phyloP scores from a whole-genome alignment of 2,329 filamentous ascomycete genomes.

The Trichoderma endophyticum region DNA sequence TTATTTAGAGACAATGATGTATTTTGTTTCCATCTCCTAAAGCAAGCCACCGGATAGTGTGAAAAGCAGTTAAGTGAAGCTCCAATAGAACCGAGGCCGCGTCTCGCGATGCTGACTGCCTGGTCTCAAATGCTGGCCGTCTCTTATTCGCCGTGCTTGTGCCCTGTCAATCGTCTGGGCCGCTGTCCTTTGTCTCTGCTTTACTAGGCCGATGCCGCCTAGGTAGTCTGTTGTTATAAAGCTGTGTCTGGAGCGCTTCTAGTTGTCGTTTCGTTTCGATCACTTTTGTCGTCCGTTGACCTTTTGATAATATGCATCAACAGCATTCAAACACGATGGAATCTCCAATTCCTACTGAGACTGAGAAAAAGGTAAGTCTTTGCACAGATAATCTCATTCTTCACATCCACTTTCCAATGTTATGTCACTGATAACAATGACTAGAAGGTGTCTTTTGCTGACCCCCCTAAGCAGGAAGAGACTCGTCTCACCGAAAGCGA shows the following conservation, averaged over 20 bases:
- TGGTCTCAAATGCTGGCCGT: neutral
- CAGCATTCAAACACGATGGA: neutral
- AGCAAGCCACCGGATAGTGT: neutral
- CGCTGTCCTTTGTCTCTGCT: neutral
- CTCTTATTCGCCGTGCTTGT: neutral
- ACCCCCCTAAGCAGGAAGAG: neutral
- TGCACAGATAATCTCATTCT: neutral
- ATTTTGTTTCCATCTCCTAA: neutral
- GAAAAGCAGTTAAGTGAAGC: neutral
- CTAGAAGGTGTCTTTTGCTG: neutral
- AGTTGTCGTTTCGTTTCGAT: neutral
- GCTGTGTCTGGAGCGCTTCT: neutral
- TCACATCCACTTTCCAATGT: neutral
- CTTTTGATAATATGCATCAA: neutral
- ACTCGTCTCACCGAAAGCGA: neutral
- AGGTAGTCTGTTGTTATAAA: neutral
- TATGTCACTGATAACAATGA: neutral
- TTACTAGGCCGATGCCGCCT: neutral
- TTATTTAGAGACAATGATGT: constrained; percentile 4
- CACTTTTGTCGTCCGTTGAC: neutral
- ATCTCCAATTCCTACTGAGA: no score
- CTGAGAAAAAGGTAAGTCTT: neutral
- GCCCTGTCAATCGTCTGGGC: neutral
- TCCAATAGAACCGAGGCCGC: neutral
- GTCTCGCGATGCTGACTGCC: neutral